Evolutionary conservation across 169 alveolate species (phyloP).

Genomic region (Plasmodium coatneyi): DNA sequence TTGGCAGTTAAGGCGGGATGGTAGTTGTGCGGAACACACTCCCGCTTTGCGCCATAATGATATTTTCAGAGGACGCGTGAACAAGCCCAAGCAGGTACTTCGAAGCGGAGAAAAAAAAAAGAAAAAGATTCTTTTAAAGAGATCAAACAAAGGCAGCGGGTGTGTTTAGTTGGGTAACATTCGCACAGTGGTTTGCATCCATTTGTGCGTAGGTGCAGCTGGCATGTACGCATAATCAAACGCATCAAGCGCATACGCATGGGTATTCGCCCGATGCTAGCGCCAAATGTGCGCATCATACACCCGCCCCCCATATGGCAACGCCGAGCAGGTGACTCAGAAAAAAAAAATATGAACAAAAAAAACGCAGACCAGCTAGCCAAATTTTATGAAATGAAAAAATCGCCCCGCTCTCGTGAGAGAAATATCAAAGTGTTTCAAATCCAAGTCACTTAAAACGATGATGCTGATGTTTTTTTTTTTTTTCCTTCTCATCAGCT

Average conservation of each 20-base stretch:
- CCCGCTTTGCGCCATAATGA: background rate
- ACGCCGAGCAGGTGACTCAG: background rate
- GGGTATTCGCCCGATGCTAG: background rate
- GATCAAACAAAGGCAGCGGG: background rate
- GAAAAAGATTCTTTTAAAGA: background rate
- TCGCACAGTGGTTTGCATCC: background rate
- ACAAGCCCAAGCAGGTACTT: background rate
- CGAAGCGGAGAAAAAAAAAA: background rate
- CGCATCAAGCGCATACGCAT: background rate
- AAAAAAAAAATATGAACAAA: background rate
- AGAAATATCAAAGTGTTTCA: slow-evolving; percentile 29
- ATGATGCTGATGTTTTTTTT: slow-evolving; percentile 44
- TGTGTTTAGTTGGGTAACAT: background rate
- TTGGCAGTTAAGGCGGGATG: background rate
- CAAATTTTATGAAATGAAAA: slow-evolving; percentile 62
- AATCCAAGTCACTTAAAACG: slow-evolving; percentile 56
- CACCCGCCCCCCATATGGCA: background rate
- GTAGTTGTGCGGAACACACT: background rate
- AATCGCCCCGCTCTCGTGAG: slow-evolving; percentile 70
- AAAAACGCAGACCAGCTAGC: background rate
- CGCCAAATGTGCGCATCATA: background rate
- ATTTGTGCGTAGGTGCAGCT: background rate
- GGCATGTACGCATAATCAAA: background rate
- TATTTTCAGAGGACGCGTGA: background rate
- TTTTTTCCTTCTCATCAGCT: slow-evolving; percentile 14